Conservation (phyloP, 2,329 filamentous ascomycete species). For the Fusarium sp. region DNA sequence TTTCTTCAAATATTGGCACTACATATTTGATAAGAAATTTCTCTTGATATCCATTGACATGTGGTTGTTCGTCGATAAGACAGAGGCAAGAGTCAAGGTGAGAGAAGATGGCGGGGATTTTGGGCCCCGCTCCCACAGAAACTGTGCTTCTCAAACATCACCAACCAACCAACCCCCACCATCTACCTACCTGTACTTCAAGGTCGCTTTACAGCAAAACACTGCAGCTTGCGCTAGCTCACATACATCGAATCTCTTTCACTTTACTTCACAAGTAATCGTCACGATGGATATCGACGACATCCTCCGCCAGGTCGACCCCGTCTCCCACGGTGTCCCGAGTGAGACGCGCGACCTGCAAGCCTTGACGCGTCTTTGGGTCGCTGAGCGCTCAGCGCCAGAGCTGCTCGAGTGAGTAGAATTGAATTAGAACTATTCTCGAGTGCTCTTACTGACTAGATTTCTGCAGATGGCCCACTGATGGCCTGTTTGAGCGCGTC, state of each 20-base stretch:
- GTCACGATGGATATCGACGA: conserved; percentile 77
- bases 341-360: conserved; percentile 78
- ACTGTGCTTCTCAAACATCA: conserved; percentile 12
- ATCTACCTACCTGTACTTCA: conserved; percentile 6
- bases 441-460: neutral
- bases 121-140: conserved; percentile 29
- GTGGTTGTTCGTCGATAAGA: neutral
- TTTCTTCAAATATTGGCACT: neutral
- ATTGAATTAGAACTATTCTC: neutral
- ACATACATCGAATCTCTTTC: neutral
- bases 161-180: conserved; percentile 17
- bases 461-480: conserved; percentile 67
- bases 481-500: conserved; percentile 80
- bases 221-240: neutral
- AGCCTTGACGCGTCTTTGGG: conserved; percentile 87
- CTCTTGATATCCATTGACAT: neutral
- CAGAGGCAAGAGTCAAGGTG: neutral
- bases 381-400: conserved; percentile 87
- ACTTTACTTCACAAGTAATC: neutral
- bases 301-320: conserved; percentile 77
- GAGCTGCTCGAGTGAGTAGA: conserved; percentile 77
- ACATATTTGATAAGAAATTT: neutral
- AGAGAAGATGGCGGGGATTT: neutral
- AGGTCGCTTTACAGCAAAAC: conserved; percentile 1
- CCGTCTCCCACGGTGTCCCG: conserved; percentile 61